phyloP scores from a whole-genome alignment of 2,329 filamentous ascomycete species.

The Xylariaceae sp. region DNA sequence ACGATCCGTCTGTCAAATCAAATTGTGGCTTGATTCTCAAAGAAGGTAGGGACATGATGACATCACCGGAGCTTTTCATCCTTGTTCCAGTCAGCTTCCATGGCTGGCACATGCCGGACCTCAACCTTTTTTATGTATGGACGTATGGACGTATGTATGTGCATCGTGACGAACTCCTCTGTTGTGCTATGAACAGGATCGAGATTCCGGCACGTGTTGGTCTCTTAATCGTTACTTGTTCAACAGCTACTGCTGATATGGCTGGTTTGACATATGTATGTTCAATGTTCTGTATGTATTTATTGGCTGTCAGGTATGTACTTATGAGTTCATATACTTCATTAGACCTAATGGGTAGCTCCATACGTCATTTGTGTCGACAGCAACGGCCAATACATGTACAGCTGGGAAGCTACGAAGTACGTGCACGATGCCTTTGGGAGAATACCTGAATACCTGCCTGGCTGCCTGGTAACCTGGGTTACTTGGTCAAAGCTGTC shows the following conservation, averaged over 20 bases:
- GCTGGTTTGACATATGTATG: no score
- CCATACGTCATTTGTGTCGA: not conserved
- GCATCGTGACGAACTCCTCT: no score
- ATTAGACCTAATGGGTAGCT: no score
- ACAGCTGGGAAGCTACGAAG: not conserved
- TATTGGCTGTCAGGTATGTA: not conserved
- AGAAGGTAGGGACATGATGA: conserved; percentile 24
- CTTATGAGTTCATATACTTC: no score
- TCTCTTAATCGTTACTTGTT: not conserved
- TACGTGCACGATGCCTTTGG: no score
- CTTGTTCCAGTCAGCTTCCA: conserved; percentile 2
- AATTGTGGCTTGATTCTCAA: conserved; percentile 7
- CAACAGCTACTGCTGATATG: conserved; percentile 5
- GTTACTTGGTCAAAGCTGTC: not conserved
- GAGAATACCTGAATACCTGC: no score
- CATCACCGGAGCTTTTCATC: conserved; percentile 36
- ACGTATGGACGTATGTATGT: no score
- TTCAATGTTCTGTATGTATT: conserved; percentile 3
- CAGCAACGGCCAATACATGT: not conserved
- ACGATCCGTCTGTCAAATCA: conserved; percentile 4
- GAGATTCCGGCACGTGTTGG: conserved; percentile 18
- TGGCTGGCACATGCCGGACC: no score
- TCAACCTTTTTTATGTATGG: no score
- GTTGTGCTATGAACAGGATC: conserved; percentile 15
- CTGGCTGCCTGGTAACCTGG: no score